These are phyloP conservation scores for Aspergillus luchuensis DNA, from an alignment of 2,329 filamentous ascomycete genomes.

Conservation along the genomic window DNA sequence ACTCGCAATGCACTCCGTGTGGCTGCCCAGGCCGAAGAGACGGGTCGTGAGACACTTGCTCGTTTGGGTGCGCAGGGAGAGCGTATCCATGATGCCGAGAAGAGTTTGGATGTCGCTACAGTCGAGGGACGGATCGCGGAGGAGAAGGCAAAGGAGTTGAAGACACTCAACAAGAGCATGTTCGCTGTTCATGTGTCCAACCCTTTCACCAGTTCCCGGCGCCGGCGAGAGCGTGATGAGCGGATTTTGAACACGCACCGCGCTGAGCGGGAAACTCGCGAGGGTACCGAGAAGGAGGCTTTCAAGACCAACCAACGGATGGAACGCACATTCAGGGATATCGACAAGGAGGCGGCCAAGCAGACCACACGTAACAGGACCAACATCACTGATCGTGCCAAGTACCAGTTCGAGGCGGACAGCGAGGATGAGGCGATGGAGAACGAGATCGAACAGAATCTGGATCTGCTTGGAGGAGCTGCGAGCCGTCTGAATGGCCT, in stretches of 20 bases:
- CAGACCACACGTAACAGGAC: slow-evolving; percentile 53
- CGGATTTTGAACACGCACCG: slow-evolving; percentile 67
- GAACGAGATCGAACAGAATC: slow-evolving; percentile 68
- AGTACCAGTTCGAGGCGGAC: slow-evolving; percentile 79
- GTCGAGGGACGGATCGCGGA: slow-evolving; percentile 75
- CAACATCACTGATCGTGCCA: slow-evolving; percentile 64
- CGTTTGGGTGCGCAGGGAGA: slow-evolving; percentile 78
- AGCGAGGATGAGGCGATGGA: slow-evolving; percentile 70
- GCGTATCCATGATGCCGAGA: slow-evolving; percentile 77
- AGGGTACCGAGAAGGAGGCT: slow-evolving; percentile 58
- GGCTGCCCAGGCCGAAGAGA: slow-evolving; percentile 69
- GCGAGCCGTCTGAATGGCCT: slow-evolving; percentile 72
- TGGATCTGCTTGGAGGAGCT: slow-evolving; percentile 61
- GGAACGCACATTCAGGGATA: slow-evolving; percentile 67
- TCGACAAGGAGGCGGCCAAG: slow-evolving; percentile 56
- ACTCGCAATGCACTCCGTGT: slow-evolving; percentile 70
- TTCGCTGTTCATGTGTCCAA: slow-evolving; percentile 80
- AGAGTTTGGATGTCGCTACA: slow-evolving; percentile 77
- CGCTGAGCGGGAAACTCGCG: slow-evolving; percentile 57
- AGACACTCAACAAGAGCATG: slow-evolving; percentile 86
- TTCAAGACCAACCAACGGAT: slow-evolving; percentile 58
- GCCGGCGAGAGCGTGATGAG: slow-evolving; percentile 66
- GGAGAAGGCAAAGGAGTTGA: slow-evolving; percentile 79
- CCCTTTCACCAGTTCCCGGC: slow-evolving; percentile 71
- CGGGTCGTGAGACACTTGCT: slow-evolving; percentile 70